Percentiles rank a stretch among this genome's conserved stretches.
phyloP scores from a whole-genome alignment of 352 stramenopile genomes.

The Phytophthora tubulina region DNA sequence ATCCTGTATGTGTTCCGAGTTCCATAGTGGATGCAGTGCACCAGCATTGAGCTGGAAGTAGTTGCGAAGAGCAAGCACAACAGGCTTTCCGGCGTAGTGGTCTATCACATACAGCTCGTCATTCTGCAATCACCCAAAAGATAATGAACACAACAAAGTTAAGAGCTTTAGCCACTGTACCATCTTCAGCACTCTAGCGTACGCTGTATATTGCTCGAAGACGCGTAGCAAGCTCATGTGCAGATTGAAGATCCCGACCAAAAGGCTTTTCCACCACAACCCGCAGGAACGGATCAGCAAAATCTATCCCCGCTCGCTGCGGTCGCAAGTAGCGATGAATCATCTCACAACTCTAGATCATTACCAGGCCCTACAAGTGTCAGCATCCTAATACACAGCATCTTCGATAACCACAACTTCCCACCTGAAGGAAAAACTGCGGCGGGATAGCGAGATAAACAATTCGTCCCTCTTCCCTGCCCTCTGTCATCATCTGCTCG shows the following conservation, averaged over 20 bases:
- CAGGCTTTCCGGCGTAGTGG: conserved; percentile 85
- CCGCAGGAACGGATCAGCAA: conserved; percentile 53
- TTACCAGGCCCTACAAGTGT: not conserved
- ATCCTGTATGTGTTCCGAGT: conserved; percentile 28
- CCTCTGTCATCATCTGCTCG: not conserved
- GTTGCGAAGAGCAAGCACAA: conserved; percentile 59
- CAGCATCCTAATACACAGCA: conserved; percentile 14
- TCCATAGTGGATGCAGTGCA: conserved; percentile 46
- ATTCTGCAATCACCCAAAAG: conserved; percentile 32
- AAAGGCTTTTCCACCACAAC: conserved; percentile 89
- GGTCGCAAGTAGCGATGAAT: conserved; percentile 50
- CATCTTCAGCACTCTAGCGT: not conserved
- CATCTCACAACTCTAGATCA: conserved; percentile 40
- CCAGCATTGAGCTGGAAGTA: conserved; percentile 67
- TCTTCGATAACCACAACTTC: not conserved
- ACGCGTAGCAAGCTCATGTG: conserved; percentile 47
- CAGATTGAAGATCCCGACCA: conserved; percentile 64
- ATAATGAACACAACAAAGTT: not conserved
- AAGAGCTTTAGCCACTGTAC: not conserved
- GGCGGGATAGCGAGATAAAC: conserved; percentile 87
- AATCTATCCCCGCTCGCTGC: not conserved
- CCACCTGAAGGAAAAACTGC: conserved; percentile 67
- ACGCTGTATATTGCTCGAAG: conserved; percentile 56
- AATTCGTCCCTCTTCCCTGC: conserved; percentile 52
- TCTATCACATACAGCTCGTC: conserved; percentile 89